Evolutionary conservation across 1,284 basidiomycete species (phyloP).

Genomic region (Microbotryum violaceum): DNA sequence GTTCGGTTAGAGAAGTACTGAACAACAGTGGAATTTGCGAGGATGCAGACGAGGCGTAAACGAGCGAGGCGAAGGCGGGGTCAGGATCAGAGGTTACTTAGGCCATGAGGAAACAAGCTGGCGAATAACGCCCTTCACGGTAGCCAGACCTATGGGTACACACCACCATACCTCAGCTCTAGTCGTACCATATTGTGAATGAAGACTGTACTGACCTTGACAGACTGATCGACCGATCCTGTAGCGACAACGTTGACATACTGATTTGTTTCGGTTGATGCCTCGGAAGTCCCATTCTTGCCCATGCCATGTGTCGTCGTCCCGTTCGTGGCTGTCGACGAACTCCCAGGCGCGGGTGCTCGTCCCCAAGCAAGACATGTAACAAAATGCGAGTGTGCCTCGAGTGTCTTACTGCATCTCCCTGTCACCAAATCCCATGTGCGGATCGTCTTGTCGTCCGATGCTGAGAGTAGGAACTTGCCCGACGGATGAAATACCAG

Average conservation of each 20-base stretch:
- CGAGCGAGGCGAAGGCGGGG: no score
- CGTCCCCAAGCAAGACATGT: slow-evolving; percentile 74
- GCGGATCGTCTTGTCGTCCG: slow-evolving; percentile 83
- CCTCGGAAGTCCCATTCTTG: slow-evolving; percentile 39
- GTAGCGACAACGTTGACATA: slow-evolving; percentile 72
- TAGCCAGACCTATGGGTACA: no score
- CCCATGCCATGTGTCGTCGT: slow-evolving; percentile 46
- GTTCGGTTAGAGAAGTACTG: no score
- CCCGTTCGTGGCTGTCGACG: slow-evolving; percentile 33
- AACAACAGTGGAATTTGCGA: no score
- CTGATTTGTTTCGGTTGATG: slow-evolving; percentile 10
- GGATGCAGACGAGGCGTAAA: no score
- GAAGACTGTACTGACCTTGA: slow-evolving; percentile 12
- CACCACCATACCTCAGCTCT: no score
- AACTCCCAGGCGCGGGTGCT: slow-evolving; percentile 44
- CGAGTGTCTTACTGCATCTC: slow-evolving; percentile 70
- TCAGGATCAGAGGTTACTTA: no score
- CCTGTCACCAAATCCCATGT: slow-evolving; percentile 79
- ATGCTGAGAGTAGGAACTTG: slow-evolving; percentile 75
- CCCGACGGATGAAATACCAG: slow-evolving; percentile 78
- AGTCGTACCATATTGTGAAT: no score
- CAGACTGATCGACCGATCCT: slow-evolving; percentile 62
- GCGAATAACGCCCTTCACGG: no score
- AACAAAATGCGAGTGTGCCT: slow-evolving; percentile 79
- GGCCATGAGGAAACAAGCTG: no score